Evolutionary conservation across 495 filamentous ascomycete genomes (phyloP).

Genomic region (Penicillium desertorum): DNA sequence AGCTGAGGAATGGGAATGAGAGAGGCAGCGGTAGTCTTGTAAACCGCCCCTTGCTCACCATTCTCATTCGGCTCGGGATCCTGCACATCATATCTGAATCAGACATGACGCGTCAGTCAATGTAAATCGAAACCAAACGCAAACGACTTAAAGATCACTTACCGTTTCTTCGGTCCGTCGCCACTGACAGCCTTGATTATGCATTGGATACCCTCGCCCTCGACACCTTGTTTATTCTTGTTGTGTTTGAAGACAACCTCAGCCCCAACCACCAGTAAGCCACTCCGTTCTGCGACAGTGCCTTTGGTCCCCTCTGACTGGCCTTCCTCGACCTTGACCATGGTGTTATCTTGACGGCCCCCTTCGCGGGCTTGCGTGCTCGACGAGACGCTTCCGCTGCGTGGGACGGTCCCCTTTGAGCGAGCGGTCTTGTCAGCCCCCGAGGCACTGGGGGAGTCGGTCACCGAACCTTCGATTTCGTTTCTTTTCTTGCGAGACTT

Average conservation of each 20-base stretch:
- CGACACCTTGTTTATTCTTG: slow-evolving; percentile 65
- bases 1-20: slow-evolving; percentile 79
- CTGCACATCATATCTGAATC: slow-evolving; percentile 80
- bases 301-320: slow-evolving; percentile 48
- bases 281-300: slow-evolving; percentile 49
- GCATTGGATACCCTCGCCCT: slow-evolving; percentile 78
- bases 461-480: slow-evolving; percentile 66
- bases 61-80: slow-evolving; percentile 87
- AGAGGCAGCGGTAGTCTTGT: slow-evolving; percentile 72
- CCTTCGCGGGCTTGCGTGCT: slow-evolving; percentile 44
- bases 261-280: slow-evolving; percentile 63
- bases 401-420: slow-evolving; percentile 46
- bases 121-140: neutral
- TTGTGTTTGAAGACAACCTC: slow-evolving; percentile 84
- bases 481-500: slow-evolving; percentile 64
- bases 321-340: slow-evolving; percentile 58
- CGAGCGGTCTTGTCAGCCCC: slow-evolving; percentile 49
- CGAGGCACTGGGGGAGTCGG: slow-evolving; percentile 69
- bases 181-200: slow-evolving; percentile 80
- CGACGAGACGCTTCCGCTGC: slow-evolving; percentile 55
- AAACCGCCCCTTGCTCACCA: slow-evolving; percentile 67
- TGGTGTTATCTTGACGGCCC: slow-evolving; percentile 39
- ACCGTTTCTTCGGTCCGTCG: slow-evolving; percentile 80
- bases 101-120: slow-evolving; percentile 13
- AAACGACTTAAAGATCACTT: slow-evolving; percentile 17